These are phyloP conservation scores for Arthromyces matolae DNA, from an alignment of 768 basidiomycete genomes.

Conservation along the genomic window DNA sequence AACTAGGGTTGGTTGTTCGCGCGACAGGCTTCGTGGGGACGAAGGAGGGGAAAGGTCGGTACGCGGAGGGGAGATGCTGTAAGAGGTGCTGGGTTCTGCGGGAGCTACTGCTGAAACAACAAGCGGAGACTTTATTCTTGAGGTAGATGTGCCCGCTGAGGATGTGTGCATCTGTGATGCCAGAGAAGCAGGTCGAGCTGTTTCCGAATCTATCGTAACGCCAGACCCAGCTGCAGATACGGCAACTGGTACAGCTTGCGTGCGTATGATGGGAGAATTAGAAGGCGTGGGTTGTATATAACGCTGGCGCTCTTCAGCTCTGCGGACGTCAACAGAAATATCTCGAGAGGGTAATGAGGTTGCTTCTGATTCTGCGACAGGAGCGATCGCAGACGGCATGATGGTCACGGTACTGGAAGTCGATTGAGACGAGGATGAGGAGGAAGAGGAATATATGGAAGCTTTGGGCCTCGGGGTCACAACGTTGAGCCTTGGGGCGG, in stretches of 20 bases:
- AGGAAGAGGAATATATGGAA: slow-evolving; percentile 16
- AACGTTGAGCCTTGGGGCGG: slow-evolving; percentile 1
- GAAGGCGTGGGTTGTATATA: slow-evolving; percentile 54
- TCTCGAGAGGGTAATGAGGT: neutral
- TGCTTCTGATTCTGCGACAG: neutral
- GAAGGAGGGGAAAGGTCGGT: slow-evolving; percentile 12
- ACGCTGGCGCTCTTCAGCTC: slow-evolving; percentile 20
- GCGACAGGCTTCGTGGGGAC: slow-evolving; percentile 15
- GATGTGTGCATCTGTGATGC: slow-evolving; percentile 6
- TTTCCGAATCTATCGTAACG: slow-evolving; percentile 3
- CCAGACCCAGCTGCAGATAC: slow-evolving; percentile 6
- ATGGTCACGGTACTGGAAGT: slow-evolving; percentile 25
- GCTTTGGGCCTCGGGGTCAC: slow-evolving; percentile 9
- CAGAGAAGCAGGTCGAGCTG: neutral
- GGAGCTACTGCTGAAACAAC: slow-evolving; percentile 29
- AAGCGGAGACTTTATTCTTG: slow-evolving; percentile 27
- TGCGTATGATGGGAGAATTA: slow-evolving; percentile 50
- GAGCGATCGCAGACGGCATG: slow-evolving; percentile 3
- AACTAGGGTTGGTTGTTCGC: slow-evolving; percentile 33
- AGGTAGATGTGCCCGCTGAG: slow-evolving; percentile 16
- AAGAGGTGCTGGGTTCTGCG: slow-evolving; percentile 33
- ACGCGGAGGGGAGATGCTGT: slow-evolving; percentile 25
- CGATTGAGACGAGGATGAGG: slow-evolving; percentile 22
- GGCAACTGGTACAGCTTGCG: slow-evolving; percentile 23
- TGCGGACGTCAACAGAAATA: slow-evolving; percentile 11